phyloP scores from a whole-genome alignment of 2,329 filamentous ascomycete species.

The Alternaria longipes region DNA sequence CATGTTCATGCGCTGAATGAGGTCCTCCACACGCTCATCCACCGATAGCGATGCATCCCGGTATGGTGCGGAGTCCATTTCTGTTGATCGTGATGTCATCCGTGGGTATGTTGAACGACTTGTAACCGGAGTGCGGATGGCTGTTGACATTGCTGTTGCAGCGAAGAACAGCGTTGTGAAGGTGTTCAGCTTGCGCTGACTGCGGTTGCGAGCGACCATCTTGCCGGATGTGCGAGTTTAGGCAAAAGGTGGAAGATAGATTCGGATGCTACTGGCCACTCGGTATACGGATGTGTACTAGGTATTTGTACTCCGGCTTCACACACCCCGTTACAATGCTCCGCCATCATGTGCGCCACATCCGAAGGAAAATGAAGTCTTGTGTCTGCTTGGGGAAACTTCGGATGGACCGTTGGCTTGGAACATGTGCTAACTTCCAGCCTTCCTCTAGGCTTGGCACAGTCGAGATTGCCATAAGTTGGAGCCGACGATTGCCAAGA shows the following conservation, averaged over 20 bases:
- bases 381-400: slow-evolving; percentile 13
- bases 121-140: slow-evolving; percentile 17
- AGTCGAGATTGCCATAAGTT: not conserved
- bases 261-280: not conserved
- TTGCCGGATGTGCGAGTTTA: slow-evolving; percentile 9
- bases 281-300: not conserved
- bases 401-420: slow-evolving; percentile 7
- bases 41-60: slow-evolving; percentile 53
- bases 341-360: slow-evolving; percentile 7
- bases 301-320: slow-evolving; percentile 22
- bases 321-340: slow-evolving; percentile 2
- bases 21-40: slow-evolving; percentile 59
- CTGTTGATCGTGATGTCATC: slow-evolving; percentile 11
- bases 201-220: slow-evolving; percentile 20
- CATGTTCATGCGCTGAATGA: slow-evolving; percentile 57
- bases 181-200: slow-evolving; percentile 22
- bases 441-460: not conserved
- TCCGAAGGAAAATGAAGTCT: slow-evolving; percentile 11
- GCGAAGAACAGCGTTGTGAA: slow-evolving; percentile 26
- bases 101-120: slow-evolving; percentile 7
- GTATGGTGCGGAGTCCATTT: slow-evolving; percentile 39
- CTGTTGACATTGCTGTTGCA: slow-evolving; percentile 24
- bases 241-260: not conserved
- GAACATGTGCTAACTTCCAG: not conserved
- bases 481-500: slow-evolving; percentile 22